Base-by-base conservation (phyloP, 129 eudicot species). In the Lactuca sativa region DNA sequence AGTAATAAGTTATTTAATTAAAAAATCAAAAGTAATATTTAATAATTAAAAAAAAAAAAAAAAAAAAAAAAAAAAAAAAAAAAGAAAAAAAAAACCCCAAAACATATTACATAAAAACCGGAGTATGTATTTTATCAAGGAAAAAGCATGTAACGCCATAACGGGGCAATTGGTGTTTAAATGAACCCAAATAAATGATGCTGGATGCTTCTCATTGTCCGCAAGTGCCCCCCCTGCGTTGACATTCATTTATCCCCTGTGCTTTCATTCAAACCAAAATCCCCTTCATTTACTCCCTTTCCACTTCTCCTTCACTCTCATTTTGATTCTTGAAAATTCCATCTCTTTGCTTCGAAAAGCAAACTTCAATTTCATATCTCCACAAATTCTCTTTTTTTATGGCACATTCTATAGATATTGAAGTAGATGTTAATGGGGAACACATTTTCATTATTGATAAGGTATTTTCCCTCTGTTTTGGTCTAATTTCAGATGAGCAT, bases 391-490 rank as follows among this genome's bases (percentile, higher is more conserved):
- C 9, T 57, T 56, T 25, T 9, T 21, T 56, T 16, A 56, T 12
- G 1, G 3, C 60, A 65, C 30, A 56, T 74, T 74, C 17, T 68
- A 38, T 76, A 71, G 73, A 56, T 69, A 74, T 89, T 83, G 74
- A 89, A 82, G 85, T 83, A 61, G 92, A 83, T 67, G 74, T 86
- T 59, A 85, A 86, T 79, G 96, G 92, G 44, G 78, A 86, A 64
- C 76, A 83, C 16, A 77, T 74, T 64, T 83, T 89, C 74, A 67
- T 68, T 44, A 79, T 83, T 2, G 69, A 74, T 70, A 86, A 80
- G 91, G 96, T 88, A 79, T 65, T 17, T 44, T 36, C 56, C 56
- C 12, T 31, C 47, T 66, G 5, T 67, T 25, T 25, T 2, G 30
- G 30, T 25, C 30, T 25, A 0, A 18, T 37, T 57, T 14, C 47